Evolutionary conservation across 495 filamentous ascomycete species (phyloP).

Genomic region (Penicillium cataractarum): DNA sequence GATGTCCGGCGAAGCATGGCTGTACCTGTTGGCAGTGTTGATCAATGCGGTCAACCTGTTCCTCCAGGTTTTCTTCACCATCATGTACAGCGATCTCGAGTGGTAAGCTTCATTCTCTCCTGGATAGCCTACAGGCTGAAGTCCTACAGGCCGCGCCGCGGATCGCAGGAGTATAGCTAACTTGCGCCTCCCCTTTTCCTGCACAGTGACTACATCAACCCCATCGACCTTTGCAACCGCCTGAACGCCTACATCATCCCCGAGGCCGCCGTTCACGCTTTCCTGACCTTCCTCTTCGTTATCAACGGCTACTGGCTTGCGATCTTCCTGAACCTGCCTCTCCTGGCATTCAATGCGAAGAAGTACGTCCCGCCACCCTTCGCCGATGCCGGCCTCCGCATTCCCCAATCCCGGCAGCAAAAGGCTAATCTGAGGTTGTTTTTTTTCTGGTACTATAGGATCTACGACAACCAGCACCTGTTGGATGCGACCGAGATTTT

Average conservation of each 20-base stretch:
- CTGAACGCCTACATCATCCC: slow-evolving; percentile 99
- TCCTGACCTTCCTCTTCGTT: slow-evolving; percentile 91
- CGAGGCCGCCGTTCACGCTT: slow-evolving; percentile 95
- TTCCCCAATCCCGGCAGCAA: slow-evolving; percentile 2
- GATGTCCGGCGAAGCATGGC: slow-evolving; percentile 99
- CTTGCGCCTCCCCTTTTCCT: slow-evolving; percentile 20
- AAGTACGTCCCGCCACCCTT: slow-evolving; percentile 66
- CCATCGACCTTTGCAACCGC: slow-evolving; percentile 99
- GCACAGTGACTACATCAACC: slow-evolving; percentile 97
- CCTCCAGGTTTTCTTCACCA: slow-evolving; percentile 99
- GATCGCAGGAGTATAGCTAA: slow-evolving; percentile 20
- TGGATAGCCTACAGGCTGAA: not conserved
- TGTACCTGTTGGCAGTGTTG: slow-evolving; percentile 97
- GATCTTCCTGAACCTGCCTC: slow-evolving; percentile 86
- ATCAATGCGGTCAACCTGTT: slow-evolving; percentile 99
- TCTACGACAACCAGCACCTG: slow-evolving; percentile 94
- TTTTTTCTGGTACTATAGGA: slow-evolving; percentile 55
- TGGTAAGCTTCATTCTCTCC: slow-evolving; percentile 65
- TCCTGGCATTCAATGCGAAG: slow-evolving; percentile 93
- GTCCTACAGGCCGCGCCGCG: not conserved
- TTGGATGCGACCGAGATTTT: slow-evolving; percentile 99
- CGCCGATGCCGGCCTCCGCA: slow-evolving; percentile 2
- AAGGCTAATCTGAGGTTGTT: slow-evolving; percentile 13
- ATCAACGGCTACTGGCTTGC: slow-evolving; percentile 99
- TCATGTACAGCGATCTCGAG: slow-evolving; percentile 99